Conservation (phyloP, 164 flowering plant genomes). For the Aristolochia contorta region DNA sequence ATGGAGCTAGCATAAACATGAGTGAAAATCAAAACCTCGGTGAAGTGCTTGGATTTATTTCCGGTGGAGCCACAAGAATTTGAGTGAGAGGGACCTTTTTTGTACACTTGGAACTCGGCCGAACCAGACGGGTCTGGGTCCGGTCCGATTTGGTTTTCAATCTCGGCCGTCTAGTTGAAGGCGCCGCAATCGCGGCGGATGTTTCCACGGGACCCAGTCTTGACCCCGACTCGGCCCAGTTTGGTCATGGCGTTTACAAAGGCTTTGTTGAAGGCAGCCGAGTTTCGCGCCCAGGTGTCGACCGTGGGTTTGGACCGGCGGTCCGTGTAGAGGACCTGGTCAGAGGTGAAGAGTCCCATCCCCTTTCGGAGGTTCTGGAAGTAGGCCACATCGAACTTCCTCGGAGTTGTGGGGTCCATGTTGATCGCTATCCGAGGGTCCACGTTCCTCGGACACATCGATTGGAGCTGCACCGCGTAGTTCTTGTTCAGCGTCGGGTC, state of each 20-base stretch:
- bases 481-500: conserved; percentile 46
- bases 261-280: conserved; percentile 40
- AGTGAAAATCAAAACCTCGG: too few species aligned
- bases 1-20: too few species aligned
- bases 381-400: conserved; percentile 59
- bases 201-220: conserved; percentile 42
- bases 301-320: conserved; percentile 48
- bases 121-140: too few species aligned
- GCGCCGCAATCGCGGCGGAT: conserved; percentile 33
- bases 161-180: conserved; percentile 14
- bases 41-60: too few species aligned
- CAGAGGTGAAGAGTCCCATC: conserved; percentile 74
- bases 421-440: conserved; percentile 66
- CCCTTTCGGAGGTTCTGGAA: conserved; percentile 64
- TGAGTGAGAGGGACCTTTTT: too few species aligned
- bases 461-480: conserved; percentile 41
- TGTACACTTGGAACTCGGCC: too few species aligned
- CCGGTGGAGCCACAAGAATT: too few species aligned
- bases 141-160: too few species aligned
- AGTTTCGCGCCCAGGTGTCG: conserved; percentile 38
- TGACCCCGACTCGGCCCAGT: conserved; percentile 65
- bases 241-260: conserved; percentile 67
- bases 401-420: conserved; percentile 78
- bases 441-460: conserved; percentile 58
- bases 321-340: conserved; percentile 64